Percentiles rank a stretch among this genome's conserved stretches.
phyloP scores from a whole-genome alignment of 108 stramenopile genomes.

The Nitzschia sp. region DNA sequence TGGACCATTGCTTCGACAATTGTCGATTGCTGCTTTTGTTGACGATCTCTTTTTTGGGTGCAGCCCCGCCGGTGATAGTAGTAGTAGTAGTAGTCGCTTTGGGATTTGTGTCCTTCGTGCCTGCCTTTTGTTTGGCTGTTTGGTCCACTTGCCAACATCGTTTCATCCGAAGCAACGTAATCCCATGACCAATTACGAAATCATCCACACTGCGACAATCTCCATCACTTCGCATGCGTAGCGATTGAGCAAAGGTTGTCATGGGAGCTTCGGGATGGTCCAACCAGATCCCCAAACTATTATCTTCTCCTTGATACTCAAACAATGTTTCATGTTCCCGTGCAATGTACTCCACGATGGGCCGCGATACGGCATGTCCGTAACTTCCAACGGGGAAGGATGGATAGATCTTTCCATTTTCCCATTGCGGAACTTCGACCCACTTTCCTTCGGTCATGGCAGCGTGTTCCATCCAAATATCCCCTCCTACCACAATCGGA shows the following conservation, averaged over 20 bases:
- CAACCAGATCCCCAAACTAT: constrained; percentile 31
- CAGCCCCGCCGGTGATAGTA: no score
- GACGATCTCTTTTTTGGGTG: no score
- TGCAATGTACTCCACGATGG: constrained; percentile 32
- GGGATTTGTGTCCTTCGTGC: no score
- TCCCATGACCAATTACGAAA: constrained; percentile 8
- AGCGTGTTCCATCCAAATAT: constrained; percentile 7
- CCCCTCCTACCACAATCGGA: constrained; percentile 17
- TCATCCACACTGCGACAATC: constrained; percentile 1
- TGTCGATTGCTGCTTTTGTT: no score
- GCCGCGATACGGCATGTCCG: constrained; percentile 25
- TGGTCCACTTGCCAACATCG: no score
- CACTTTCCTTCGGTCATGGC: constrained; percentile 21
- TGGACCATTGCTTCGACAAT: no score
- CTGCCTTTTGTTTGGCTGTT: no score
- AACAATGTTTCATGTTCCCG: constrained; percentile 8
- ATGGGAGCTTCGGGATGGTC: constrained; percentile 4
- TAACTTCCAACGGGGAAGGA: constrained; percentile 25
- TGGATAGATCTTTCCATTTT: constrained; percentile 14
- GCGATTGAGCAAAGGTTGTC: neutral
- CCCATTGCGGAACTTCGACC: constrained; percentile 23
- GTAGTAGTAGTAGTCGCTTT: no score
- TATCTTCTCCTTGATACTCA: constrained; percentile 39
- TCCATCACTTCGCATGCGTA: neutral
- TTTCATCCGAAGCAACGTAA: neutral